A percentile compares a stretch with the other conserved stretches of the same genome.
phyloP scores from a whole-genome alignment of 768 basidiomycete species.

The Gautieria morchelliformis region DNA sequence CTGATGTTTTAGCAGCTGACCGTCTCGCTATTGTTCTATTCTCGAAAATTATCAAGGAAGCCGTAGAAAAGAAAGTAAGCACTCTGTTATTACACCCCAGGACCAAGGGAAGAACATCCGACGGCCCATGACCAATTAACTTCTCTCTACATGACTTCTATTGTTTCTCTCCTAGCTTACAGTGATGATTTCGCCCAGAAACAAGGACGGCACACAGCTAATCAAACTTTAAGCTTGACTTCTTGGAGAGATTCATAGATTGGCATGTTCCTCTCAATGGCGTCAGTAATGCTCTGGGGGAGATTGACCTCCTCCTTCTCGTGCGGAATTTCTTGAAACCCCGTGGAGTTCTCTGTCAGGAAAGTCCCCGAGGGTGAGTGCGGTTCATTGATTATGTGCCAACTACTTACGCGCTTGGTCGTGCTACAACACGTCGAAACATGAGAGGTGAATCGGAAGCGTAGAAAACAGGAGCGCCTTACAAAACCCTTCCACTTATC shows the following conservation, averaged over 20 bases:
- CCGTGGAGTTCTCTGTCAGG: background rate
- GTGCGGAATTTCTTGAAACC: background rate
- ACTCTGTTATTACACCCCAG: too few relatives aligned
- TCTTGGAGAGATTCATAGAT: background rate
- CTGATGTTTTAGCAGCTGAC: too few relatives aligned
- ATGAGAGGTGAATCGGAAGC: background rate
- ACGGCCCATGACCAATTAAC: too few relatives aligned
- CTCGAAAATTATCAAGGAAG: too few relatives aligned
- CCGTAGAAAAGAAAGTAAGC: too few relatives aligned
- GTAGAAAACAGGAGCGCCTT: background rate
- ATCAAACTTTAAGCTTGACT: background rate
- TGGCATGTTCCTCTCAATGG: background rate
- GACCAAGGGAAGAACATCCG: too few relatives aligned
- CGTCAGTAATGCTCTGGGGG: background rate
- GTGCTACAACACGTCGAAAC: background rate
- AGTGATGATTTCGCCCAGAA: background rate
- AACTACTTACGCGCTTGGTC: background rate
- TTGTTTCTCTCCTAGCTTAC: too few relatives aligned
- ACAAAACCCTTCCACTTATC: conserved; percentile 4
- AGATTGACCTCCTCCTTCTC: background rate
- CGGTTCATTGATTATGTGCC: background rate
- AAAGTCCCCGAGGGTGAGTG: background rate
- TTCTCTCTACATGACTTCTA: too few relatives aligned
- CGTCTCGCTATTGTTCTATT: too few relatives aligned
- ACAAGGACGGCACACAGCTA: background rate